A percentile compares a stretch with the other conserved stretches of the same genome.
Evolutionary conservation across 345 rosid genomes (phyloP).

Genomic region (Salix dunnii): DNA sequence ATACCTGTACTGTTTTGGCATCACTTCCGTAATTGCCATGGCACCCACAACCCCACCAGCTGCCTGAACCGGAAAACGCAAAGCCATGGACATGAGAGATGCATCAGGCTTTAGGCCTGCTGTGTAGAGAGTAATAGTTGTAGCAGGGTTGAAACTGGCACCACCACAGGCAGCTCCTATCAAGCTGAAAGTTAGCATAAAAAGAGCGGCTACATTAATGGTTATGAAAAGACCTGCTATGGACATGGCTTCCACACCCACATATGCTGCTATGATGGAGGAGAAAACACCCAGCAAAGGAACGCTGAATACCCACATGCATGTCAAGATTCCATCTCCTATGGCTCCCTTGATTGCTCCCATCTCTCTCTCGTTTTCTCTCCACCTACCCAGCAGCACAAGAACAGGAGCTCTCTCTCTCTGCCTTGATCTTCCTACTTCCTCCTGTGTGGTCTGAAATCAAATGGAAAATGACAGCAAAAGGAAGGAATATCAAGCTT

Average conservation of each 20-base stretch:
- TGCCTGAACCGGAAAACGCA: slow-evolving; percentile 37
- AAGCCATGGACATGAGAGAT: slow-evolving; percentile 33
- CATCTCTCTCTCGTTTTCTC: slow-evolving; percentile 3
- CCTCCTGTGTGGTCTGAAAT: background rate
- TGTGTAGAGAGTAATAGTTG: slow-evolving; percentile 12
- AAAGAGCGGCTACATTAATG: slow-evolving; percentile 15
- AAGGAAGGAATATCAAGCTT: background rate
- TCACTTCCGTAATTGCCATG: slow-evolving; percentile 10
- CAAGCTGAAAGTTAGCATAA: slow-evolving; percentile 21
- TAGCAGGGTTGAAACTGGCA: slow-evolving; percentile 29
- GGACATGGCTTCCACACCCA: slow-evolving; percentile 16
- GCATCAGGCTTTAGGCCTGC: slow-evolving; percentile 31
- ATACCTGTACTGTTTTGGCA: slow-evolving; percentile 11
- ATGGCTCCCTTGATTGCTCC: slow-evolving; percentile 17
- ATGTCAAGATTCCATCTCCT: slow-evolving; percentile 18
- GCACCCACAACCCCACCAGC: slow-evolving; percentile 18
- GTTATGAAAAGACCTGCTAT: slow-evolving; percentile 13
- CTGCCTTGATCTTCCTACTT: background rate
- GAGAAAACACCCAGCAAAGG: slow-evolving; percentile 16
- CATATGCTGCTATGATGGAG: slow-evolving; percentile 1
- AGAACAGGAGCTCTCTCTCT: background rate
- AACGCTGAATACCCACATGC: slow-evolving; percentile 25
- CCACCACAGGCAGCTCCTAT: slow-evolving; percentile 24
- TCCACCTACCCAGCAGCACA: background rate
- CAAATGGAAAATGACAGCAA: background rate